A percentile compares a stretch with the other conserved stretches of the same genome.
Evolutionary conservation across 2,329 filamentous ascomycete genomes (phyloP).

Genomic region (Pestalotiopsis sp.): DNA sequence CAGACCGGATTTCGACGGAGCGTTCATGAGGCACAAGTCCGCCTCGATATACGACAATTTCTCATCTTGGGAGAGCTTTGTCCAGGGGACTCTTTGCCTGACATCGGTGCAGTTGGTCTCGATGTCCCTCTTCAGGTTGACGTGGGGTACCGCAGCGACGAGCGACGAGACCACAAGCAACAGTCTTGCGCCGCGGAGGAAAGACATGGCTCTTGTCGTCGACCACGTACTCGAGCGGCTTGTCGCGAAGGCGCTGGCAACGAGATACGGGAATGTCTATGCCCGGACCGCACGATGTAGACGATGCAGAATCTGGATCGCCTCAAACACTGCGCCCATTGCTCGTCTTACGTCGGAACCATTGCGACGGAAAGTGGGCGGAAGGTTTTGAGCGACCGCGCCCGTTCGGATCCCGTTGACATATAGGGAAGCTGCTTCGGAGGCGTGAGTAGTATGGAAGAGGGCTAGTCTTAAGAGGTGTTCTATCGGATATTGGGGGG

Average conservation of each 20-base stretch:
- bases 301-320: neutral
- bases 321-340: neutral
- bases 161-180: neutral
- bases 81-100: slow-evolving; percentile 1
- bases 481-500: neutral
- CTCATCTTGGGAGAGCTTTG: slow-evolving; percentile 19
- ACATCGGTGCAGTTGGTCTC: slow-evolving; percentile 1
- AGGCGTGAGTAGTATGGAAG: neutral
- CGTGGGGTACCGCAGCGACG: neutral
- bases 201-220: neutral
- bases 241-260: neutral
- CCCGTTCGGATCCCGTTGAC: neutral
- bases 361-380: neutral
- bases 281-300: neutral
- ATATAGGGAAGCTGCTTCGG: neutral
- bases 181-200: neutral
- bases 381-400: neutral
- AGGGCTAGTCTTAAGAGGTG: neutral
- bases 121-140: neutral
- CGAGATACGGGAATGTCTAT: neutral
- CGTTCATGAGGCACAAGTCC: slow-evolving; percentile 31
- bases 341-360: neutral
- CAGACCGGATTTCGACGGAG: slow-evolving; percentile 23
- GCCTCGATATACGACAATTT: slow-evolving; percentile 31
- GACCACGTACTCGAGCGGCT: neutral